These are phyloP conservation scores for Boletus tylopilopsis DNA, from an alignment of 768 basidiomycete species.

Conservation along the genomic window DNA sequence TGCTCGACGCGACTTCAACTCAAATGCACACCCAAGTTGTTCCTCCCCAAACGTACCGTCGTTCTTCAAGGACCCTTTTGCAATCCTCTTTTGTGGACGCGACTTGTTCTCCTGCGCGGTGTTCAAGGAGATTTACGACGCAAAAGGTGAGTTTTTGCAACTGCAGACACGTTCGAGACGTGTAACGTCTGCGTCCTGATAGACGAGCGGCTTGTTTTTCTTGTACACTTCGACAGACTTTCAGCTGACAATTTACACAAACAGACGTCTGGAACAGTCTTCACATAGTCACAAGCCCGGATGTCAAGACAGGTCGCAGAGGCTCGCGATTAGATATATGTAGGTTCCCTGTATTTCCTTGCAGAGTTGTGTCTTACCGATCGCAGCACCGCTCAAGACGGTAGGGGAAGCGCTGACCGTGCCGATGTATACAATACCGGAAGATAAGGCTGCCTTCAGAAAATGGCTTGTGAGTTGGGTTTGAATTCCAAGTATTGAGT, in stretches of 20 bases:
- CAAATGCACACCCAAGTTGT: neutral
- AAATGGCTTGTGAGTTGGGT: constrained; percentile 54
- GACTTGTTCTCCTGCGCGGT: constrained; percentile 84
- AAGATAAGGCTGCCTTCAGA: constrained; percentile 54
- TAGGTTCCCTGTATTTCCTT: constrained; percentile 21
- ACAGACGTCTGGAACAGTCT: constrained; percentile 77
- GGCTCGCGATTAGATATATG: constrained; percentile 55
- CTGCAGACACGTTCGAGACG: neutral
- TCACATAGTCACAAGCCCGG: constrained; percentile 68
- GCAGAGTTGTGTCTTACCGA: neutral
- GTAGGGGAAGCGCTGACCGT: constrained; percentile 53
- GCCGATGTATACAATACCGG: constrained; percentile 59
- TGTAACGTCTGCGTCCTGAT: too few species aligned
- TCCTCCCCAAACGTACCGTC: neutral
- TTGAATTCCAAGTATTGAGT: neutral
- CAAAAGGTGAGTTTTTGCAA: constrained; percentile 48
- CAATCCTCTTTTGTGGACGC: constrained; percentile 85
- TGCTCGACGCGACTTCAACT: neutral
- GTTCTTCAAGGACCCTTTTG: constrained; percentile 40
- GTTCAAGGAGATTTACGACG: constrained; percentile 57
- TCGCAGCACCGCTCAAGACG: constrained; percentile 65
- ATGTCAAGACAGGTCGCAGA: constrained; percentile 59
- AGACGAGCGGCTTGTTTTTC: neutral
- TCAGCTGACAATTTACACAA: constrained; percentile 10
- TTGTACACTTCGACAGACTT: neutral